A percentile compares a stretch with the other conserved stretches of the same genome.
phyloP scores from a whole-genome alignment of 805 yeast genomes.

The Maudiozyma saulgeensis region DNA sequence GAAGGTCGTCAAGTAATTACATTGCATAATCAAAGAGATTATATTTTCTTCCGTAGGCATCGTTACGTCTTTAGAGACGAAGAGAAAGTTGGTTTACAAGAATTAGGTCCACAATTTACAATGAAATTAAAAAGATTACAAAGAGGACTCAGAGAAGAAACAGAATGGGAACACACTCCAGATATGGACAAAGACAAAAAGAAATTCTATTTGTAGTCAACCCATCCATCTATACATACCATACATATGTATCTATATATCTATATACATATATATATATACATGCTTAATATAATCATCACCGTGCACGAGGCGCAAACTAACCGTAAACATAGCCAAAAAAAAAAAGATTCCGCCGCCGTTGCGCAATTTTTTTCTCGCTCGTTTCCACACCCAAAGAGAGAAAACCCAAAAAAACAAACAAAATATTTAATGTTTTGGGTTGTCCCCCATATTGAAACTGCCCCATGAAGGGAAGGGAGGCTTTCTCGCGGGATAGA shows the following conservation, averaged over 20 bases:
- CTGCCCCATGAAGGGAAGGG: too few species aligned
- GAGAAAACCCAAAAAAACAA: too few species aligned
- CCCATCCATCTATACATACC: too few species aligned
- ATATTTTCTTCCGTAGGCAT: slow-evolving; percentile 89
- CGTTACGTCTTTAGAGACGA: slow-evolving; percentile 83
- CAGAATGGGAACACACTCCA: slow-evolving; percentile 93
- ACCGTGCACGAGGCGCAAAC: not conserved
- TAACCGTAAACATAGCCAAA: too few species aligned
- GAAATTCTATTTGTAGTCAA: slow-evolving; percentile 66
- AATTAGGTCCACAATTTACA: slow-evolving; percentile 94
- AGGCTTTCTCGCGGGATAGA: too few species aligned
- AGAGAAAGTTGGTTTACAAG: slow-evolving; percentile 89
- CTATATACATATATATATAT: not conserved
- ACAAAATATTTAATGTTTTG: too few species aligned
- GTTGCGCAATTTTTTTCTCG: too few species aligned
- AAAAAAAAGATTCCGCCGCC: too few species aligned
- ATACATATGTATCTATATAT: not conserved
- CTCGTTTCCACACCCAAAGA: too few species aligned
- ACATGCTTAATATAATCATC: not conserved
- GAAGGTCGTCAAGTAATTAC: slow-evolving; percentile 95
- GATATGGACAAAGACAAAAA: slow-evolving; percentile 95
- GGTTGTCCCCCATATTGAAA: too few species aligned
- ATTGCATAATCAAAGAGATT: slow-evolving; percentile 92
- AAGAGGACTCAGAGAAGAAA: slow-evolving; percentile 82
- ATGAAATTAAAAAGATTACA: slow-evolving; percentile 79